phyloP scores from a whole-genome alignment of 306 rosid genomes.

The Malus sieversii region DNA sequence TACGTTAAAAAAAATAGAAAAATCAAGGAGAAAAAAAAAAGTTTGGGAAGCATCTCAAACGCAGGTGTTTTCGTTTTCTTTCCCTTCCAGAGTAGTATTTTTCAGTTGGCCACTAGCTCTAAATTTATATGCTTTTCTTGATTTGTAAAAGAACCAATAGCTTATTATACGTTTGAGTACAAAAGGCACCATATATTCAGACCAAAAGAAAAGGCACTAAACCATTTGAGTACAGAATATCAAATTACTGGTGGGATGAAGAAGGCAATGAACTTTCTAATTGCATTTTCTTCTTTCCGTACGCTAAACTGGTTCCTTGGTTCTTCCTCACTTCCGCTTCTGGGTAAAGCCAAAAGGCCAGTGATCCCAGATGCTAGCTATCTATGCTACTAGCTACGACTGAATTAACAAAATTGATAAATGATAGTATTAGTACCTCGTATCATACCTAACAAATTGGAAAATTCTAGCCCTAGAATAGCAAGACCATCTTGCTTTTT shows the following conservation, averaged over 20 bases:
- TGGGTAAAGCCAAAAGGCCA: background rate
- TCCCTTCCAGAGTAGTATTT: background rate
- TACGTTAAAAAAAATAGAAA: background rate
- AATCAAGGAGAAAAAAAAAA: no score
- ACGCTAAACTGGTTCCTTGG: background rate
- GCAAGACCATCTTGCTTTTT: background rate
- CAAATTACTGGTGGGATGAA: background rate
- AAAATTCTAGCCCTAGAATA: background rate
- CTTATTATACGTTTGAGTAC: conserved; percentile 4
- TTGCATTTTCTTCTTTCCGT: background rate
- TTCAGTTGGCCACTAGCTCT: background rate
- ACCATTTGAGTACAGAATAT: background rate
- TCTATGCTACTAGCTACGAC: background rate
- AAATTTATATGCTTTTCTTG: background rate
- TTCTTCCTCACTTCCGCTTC: background rate
- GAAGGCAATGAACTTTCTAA: background rate
- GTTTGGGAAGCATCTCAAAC: background rate
- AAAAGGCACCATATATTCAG: background rate
- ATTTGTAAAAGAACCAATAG: background rate
- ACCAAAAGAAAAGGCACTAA: background rate
- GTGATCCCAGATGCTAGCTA: background rate
- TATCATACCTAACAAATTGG: background rate
- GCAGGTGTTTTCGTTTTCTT: background rate
- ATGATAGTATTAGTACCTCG: background rate
- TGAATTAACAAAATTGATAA: background rate